Evolutionary conservation across 495 filamentous ascomycete genomes (phyloP).

Genomic region (Xylaria bambusicola): DNA sequence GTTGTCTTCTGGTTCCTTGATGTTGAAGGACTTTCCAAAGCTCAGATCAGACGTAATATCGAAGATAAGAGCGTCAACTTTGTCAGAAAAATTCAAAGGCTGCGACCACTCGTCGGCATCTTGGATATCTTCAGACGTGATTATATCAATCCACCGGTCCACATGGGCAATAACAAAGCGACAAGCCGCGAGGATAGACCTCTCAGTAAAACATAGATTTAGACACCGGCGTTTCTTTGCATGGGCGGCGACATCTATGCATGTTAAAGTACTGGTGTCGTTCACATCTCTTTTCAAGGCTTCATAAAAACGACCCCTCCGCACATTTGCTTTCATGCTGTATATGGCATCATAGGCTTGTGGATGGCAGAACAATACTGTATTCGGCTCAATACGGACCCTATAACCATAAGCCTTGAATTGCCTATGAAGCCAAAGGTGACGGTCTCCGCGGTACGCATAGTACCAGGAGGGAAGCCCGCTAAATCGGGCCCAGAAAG

Average conservation of each 20-base stretch:
- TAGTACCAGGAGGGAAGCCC: constrained; percentile 27
- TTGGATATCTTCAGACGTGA: constrained; percentile 16
- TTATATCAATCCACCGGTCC: constrained; percentile 34
- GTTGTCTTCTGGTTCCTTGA: constrained; percentile 37
- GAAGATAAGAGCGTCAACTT: constrained; percentile 25
- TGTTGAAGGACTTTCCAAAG: constrained; percentile 57
- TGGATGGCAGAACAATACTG: constrained; percentile 30
- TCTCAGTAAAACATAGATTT: constrained; percentile 27
- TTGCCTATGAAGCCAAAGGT: constrained; percentile 27
- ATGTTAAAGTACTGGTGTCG: constrained; percentile 24
- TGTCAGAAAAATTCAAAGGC: constrained; percentile 27
- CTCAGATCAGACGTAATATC: constrained; percentile 49
- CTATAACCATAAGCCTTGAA: constrained; percentile 32
- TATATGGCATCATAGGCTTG: constrained; percentile 33
- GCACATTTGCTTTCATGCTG: constrained; percentile 32
- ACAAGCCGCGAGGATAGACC: constrained; percentile 25
- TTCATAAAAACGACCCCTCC: constrained; percentile 29
- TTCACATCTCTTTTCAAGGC: constrained; percentile 18
- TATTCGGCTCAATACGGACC: constrained; percentile 32
- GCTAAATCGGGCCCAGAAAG: constrained; percentile 19
- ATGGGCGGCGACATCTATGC: constrained; percentile 28
- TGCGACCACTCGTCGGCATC: constrained; percentile 23
- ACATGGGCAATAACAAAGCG: constrained; percentile 30
- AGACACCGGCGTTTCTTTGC: constrained; percentile 31
- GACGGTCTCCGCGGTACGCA: constrained; percentile 23